Conservation (phyloP, 805 yeast species). For the Nakazawaea laoshanensis region DNA sequence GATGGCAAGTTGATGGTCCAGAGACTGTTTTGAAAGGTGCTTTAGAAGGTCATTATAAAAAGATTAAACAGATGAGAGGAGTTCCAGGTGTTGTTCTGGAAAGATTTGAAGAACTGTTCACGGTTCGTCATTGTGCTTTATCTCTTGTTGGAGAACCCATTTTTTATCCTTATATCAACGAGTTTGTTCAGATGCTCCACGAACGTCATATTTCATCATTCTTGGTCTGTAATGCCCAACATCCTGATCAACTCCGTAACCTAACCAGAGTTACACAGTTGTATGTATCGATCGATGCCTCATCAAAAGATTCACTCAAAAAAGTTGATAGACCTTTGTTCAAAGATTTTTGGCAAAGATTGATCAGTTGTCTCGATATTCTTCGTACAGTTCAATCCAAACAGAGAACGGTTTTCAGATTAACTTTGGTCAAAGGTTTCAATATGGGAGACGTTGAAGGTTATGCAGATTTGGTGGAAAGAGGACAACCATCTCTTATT, state of each 20-base stretch:
- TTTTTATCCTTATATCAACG: conserved; percentile 85
- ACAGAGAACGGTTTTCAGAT: conserved; percentile 86
- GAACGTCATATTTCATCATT: conserved; percentile 75
- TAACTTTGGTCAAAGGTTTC: conserved; percentile 88
- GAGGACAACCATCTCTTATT: conserved; percentile 78
- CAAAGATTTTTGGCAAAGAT: conserved; percentile 89
- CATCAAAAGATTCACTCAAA: conserved; percentile 73
- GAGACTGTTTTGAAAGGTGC: conserved; percentile 81
- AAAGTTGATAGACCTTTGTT: conserved; percentile 83
- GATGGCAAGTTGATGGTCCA: conserved; percentile 93
- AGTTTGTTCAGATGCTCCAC: conserved; percentile 74
- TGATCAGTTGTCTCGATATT: conserved; percentile 73
- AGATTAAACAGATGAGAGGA: conserved; percentile 91
- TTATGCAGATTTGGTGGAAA: conserved; percentile 79
- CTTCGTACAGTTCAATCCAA: conserved; percentile 62
- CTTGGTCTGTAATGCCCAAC: conserved; percentile 93
- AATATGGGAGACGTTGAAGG: conserved; percentile 74
- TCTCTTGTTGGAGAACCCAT: conserved; percentile 94
- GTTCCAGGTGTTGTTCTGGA: conserved; percentile 91
- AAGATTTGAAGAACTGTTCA: conserved; percentile 84
- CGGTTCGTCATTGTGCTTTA: conserved; percentile 84
- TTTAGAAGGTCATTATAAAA: conserved; percentile 78
- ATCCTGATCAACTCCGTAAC: conserved; percentile 71
- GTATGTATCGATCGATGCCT: conserved; percentile 90
- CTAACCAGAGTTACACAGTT: conserved; percentile 79